These are phyloP conservation scores for Phylloporus scabripes DNA, from an alignment of 768 basidiomycete genomes.

Conservation along the genomic window DNA sequence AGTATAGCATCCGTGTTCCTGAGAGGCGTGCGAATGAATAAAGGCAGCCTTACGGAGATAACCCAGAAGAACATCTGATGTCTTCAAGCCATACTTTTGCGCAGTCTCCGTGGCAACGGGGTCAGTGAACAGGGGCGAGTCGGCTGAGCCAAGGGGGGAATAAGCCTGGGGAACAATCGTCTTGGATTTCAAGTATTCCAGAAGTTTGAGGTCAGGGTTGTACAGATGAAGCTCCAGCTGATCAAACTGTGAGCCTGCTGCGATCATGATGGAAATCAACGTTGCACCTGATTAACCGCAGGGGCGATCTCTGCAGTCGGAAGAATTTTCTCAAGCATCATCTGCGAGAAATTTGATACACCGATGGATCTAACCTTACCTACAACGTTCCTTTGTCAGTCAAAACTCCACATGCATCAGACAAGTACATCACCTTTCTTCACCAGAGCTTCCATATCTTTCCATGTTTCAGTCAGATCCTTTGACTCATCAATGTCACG, in stretches of 20 bases:
- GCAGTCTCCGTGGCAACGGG: conserved; percentile 57
- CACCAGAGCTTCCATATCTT: conserved; percentile 70
- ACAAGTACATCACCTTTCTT: conserved; percentile 45
- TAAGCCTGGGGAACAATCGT: conserved; percentile 72
- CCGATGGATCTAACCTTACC: conserved; percentile 66
- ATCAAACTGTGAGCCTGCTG: neutral
- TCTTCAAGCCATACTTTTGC: conserved; percentile 45
- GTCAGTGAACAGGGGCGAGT: conserved; percentile 61
- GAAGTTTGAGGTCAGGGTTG: conserved; percentile 67
- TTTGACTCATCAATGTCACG: conserved; percentile 65
- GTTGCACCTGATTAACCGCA: conserved; percentile 63
- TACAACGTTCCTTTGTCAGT: conserved; percentile 20
- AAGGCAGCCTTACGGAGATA: conserved; percentile 46
- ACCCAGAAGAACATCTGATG: conserved; percentile 56
- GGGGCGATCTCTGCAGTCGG: conserved; percentile 62
- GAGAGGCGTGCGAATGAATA: conserved; percentile 2
- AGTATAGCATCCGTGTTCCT: conserved; percentile 1
- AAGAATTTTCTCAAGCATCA: conserved; percentile 64
- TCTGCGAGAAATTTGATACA: conserved; percentile 70
- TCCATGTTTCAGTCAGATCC: conserved; percentile 73
- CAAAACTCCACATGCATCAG: conserved; percentile 2
- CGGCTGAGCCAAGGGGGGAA: conserved; percentile 71
- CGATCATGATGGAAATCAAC: neutral
- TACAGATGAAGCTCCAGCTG: conserved; percentile 72
- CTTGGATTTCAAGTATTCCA: conserved; percentile 57